Conservation (phyloP, 2,329 filamentous ascomycete genomes). For the Neurospora crassa region DNA sequence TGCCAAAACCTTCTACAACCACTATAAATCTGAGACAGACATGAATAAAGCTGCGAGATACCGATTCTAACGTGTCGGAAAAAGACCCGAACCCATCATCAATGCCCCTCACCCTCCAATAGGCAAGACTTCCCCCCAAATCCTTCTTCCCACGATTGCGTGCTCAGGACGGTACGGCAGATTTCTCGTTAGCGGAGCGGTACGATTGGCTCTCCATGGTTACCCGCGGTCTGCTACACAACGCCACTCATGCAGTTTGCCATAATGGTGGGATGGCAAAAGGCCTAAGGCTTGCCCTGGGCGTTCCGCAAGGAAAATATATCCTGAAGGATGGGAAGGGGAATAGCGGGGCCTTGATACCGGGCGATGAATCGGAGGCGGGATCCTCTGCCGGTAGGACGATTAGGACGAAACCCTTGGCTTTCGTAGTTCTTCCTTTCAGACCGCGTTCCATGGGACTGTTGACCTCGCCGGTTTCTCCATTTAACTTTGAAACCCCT, state of each 20-base stretch:
- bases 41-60: not conserved
- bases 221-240: not conserved
- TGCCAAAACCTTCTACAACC: not conserved
- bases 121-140: not conserved
- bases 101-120: not conserved
- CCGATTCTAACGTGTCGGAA: not conserved
- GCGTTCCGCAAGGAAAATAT: not conserved
- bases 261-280: not conserved
- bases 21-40: not conserved
- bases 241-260: not conserved
- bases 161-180: not conserved
- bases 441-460: not conserved
- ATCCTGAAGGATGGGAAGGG: not conserved
- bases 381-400: not conserved
- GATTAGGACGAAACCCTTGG: not conserved
- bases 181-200: not conserved
- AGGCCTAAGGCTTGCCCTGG: not conserved
- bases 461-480: not conserved
- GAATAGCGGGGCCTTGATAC: not conserved
- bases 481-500: not conserved
- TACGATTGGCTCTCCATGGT: not conserved
- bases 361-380: not conserved
- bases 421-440: not conserved
- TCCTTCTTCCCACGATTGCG: not conserved
- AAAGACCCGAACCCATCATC: not conserved